Base-by-base conservation (phyloP, 108 stramenopile genomes). In the Bacterosira constricta region DNA sequence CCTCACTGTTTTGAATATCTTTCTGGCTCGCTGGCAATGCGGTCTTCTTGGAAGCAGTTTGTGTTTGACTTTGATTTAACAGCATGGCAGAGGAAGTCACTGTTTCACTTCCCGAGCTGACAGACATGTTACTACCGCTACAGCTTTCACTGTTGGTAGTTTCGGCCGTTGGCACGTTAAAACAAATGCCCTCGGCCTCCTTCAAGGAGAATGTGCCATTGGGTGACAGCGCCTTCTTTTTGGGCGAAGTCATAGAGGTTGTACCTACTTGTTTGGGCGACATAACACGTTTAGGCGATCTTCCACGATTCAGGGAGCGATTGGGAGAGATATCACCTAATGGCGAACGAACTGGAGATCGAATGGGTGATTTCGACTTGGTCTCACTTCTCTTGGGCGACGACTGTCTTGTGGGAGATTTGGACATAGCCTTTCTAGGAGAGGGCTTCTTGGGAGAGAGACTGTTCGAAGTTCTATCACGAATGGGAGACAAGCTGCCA, bases 121-220 rank as follows among this genome's bases (percentile, higher is more conserved):
- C 34, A n/a, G 55, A 56, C 55, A 56, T 56, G 55, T 56, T 56
- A 32, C 41, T 42, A 18, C 34, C 17, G 34, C 55, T 56, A 8
- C 55, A 7, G 35, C 34, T 56, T 36, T 36, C 17, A 29, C 20
- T n/a, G 17, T 44, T 53, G 63, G 42, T 47, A 18, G 37, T 8
- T 27, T 10, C 15, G 9, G 23, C n/a, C 38, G 7, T 27, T 26
- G 54, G 31, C 44, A 46, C 15, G 26, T 29, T 42, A 27, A 44
- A 17, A 17, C 32, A 41, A 18, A 27, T 36, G 29, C 47, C 57
- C 25, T 58, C 65, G 41, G 73, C 64, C 64, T 75, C 73, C 38
- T 75, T 75, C 65, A 75, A 51, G 7, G 73, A 75, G 29, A 26
- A 75, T 5, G 73, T 60, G 6, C 73, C 73, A 38, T 60, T 66